A percentile compares a stretch with the other conserved stretches of the same genome.
Conservation (phyloP, 805 yeast species). For the Aciculoconidium aculeatum region DNA sequence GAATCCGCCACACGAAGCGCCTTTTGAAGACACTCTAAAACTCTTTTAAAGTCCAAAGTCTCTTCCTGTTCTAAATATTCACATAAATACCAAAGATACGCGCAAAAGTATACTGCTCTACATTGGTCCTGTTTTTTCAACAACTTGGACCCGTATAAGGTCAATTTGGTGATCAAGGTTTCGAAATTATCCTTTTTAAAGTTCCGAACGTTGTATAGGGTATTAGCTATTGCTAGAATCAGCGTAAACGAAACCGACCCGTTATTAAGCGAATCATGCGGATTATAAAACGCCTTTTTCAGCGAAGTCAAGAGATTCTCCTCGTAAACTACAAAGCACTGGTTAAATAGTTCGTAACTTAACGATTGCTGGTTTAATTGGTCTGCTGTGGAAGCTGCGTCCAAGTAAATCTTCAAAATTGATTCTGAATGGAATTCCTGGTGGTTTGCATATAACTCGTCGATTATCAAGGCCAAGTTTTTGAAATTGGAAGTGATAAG, state of each 20-base stretch:
- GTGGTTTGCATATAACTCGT: constrained; percentile 51
- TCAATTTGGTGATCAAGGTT: constrained; percentile 73
- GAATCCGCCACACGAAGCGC: constrained; percentile 88
- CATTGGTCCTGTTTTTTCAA: constrained; percentile 93
- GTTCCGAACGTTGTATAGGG: constrained; percentile 36
- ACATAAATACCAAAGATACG: constrained; percentile 93
- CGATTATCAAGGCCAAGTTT: constrained; percentile 61
- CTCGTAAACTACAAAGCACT: constrained; percentile 82
- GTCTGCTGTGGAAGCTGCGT: constrained; percentile 74
- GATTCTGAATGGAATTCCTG: constrained; percentile 26
- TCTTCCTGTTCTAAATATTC: constrained; percentile 40
- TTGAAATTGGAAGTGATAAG: constrained; percentile 57
- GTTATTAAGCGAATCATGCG: constrained; percentile 40
- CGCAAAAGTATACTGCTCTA: constrained; percentile 78
- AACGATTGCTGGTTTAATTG: constrained; percentile 66
- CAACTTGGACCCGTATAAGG: constrained; percentile 81
- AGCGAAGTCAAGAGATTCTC: constrained; percentile 33
- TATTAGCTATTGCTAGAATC: constrained; percentile 42
- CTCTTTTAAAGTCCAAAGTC: constrained; percentile 45
- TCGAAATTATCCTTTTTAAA: constrained; percentile 68
- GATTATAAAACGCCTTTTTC: constrained; percentile 10
- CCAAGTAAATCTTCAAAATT: constrained; percentile 49
- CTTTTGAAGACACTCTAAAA: constrained; percentile 85
- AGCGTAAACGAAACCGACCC: constrained; percentile 46
- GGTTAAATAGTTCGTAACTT: constrained; percentile 82